These are phyloP conservation scores for Eucalyptus grandis DNA, from an alignment of 345 rosid species.

Conservation along the genomic window DNA sequence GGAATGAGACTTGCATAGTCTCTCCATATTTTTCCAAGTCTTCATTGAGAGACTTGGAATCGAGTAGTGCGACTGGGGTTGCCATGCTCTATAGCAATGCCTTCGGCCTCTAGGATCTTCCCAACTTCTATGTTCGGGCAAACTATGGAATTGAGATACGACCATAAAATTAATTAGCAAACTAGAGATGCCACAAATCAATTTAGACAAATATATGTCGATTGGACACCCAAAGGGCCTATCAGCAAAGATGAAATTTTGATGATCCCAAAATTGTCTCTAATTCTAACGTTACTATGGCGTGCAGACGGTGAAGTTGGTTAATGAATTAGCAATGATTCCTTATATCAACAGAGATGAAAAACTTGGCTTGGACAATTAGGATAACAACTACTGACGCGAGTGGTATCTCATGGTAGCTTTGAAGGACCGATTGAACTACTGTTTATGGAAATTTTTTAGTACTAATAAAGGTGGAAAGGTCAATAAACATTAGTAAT, in stretches of 20 bases:
- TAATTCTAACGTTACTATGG: background rate
- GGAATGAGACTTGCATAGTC: background rate
- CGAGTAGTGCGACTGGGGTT: background rate
- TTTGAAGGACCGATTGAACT: background rate
- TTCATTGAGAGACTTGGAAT: background rate
- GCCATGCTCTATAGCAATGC: background rate
- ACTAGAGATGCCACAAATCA: background rate
- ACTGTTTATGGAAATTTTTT: no score
- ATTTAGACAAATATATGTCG: background rate
- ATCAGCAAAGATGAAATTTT: background rate
- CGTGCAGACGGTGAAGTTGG: fast-evolving
- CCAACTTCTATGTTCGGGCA: background rate
- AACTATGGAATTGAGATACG: no score
- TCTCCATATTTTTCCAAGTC: background rate
- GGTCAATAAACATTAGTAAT: background rate
- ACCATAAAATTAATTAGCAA: background rate
- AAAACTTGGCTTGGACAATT: background rate
- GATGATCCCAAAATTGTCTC: background rate
- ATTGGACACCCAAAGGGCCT: background rate
- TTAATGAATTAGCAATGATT: no score
- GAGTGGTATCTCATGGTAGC: background rate
- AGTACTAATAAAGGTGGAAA: background rate
- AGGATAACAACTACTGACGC: background rate
- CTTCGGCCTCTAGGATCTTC: background rate
- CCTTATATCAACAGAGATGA: background rate